phyloP scores from a whole-genome alignment of 257 asterid genomes.

The Przewalskia tangutica region DNA sequence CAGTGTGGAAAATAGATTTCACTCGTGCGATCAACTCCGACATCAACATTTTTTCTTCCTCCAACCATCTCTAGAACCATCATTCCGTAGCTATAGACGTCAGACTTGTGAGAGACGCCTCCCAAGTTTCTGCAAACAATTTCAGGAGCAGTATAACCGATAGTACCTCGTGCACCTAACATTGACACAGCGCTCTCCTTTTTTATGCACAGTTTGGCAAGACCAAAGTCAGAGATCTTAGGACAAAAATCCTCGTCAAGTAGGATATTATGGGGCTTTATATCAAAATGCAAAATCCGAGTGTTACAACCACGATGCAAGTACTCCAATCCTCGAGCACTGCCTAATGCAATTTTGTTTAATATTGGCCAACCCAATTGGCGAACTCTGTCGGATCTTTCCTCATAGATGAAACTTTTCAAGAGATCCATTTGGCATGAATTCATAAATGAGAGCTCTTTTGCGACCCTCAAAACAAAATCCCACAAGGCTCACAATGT shows the following conservation, averaged over 20 bases:
- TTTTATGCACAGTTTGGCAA: no score
- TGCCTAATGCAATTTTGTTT: slow-evolving; percentile 18
- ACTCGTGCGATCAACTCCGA: background rate
- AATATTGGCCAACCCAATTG: slow-evolving; percentile 7
- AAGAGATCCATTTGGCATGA: slow-evolving; percentile 37
- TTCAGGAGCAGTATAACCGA: slow-evolving; percentile 20
- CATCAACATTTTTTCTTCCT: background rate
- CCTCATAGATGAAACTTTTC: slow-evolving; percentile 17
- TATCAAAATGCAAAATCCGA: slow-evolving; percentile 1
- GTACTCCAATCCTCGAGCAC: slow-evolving; percentile 35
- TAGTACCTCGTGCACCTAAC: no score
- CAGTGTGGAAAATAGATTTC: slow-evolving; percentile 20
- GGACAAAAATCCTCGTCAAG: background rate
- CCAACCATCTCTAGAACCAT: slow-evolving; percentile 10
- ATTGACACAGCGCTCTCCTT: no score
- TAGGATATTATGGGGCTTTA: slow-evolving; percentile 34
- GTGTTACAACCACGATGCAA: background rate
- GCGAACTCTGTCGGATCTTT: background rate
- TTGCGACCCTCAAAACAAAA: slow-evolving; percentile 23
- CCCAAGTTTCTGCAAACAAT: slow-evolving; percentile 17
- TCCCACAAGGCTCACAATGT: slow-evolving; percentile 30
- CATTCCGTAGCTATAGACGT: slow-evolving; percentile 37
- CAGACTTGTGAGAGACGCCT: slow-evolving; percentile 27
- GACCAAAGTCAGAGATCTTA: no score
- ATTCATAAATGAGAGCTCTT: slow-evolving; percentile 32